These are phyloP conservation scores for Amanita pseudoporphyria DNA, from an alignment of 768 basidiomycete genomes.

Conservation along the genomic window DNA sequence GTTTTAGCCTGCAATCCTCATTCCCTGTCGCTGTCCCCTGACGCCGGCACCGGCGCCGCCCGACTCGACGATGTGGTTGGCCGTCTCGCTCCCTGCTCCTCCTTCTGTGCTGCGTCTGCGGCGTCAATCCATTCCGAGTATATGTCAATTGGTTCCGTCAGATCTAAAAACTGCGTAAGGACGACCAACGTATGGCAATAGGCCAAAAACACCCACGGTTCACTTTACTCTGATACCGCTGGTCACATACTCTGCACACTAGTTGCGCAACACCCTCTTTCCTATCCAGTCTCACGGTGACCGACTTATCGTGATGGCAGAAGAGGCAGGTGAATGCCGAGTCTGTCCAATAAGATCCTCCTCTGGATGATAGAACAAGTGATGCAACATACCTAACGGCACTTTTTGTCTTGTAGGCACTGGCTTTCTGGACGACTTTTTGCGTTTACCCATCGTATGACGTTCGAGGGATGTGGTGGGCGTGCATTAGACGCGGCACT, in stretches of 20 bases:
- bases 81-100: constrained; percentile 43
- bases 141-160: constrained; percentile 82
- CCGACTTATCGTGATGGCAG: constrained; percentile 86
- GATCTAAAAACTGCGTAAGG: constrained; percentile 35
- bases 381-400: constrained; percentile 51
- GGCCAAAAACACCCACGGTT: constrained; percentile 45
- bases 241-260: constrained; percentile 78
- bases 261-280: constrained; percentile 79
- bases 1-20: constrained; percentile 12
- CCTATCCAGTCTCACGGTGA: constrained; percentile 75
- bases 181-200: constrained; percentile 1
- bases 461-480: neutral
- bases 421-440: constrained; percentile 82
- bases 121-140: constrained; percentile 92
- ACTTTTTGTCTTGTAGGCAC: constrained; percentile 55
- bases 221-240: constrained; percentile 80
- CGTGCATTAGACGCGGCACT: constrained; percentile 6
- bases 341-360: constrained; percentile 33
- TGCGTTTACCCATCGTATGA: constrained; percentile 75
- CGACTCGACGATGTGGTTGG: constrained; percentile 52
- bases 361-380: neutral
- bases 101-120: constrained; percentile 70
- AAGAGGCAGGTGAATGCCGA: constrained; percentile 81
- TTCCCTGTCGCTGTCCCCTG: constrained; percentile 42
- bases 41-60: constrained; percentile 31